A percentile compares a stretch with the other conserved stretches of the same genome.
Conservation (phyloP, 768 basidiomycete species). For the Serendipita sp. region DNA sequence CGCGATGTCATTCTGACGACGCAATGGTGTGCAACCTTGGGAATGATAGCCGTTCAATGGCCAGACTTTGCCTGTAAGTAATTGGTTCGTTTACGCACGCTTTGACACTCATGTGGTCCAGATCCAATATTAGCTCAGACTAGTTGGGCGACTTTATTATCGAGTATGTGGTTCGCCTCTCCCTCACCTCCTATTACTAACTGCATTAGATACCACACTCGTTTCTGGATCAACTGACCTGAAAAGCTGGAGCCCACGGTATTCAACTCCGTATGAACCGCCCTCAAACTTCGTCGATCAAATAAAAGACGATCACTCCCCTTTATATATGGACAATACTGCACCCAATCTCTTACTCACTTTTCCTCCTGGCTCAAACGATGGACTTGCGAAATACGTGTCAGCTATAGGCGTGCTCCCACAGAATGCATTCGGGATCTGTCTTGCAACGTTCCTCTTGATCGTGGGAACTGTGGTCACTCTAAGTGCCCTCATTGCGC, state of each 20-base stretch:
- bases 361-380: constrained; percentile 39
- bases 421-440: constrained; percentile 66
- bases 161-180: constrained; percentile 32
- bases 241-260: constrained; percentile 55
- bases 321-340: constrained; percentile 56
- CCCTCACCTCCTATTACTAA: constrained; percentile 10
- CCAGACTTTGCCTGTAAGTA: constrained; percentile 78
- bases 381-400: constrained; percentile 71
- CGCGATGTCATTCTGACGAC: constrained; percentile 87
- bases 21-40: constrained; percentile 77
- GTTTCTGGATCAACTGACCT: constrained; percentile 25
- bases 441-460: constrained; percentile 63
- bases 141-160: constrained; percentile 72
- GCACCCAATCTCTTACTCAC: constrained; percentile 61
- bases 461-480: constrained; percentile 47
- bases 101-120: constrained; percentile 18
- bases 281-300: constrained; percentile 60
- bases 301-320: constrained; percentile 49
- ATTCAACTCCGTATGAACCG: constrained; percentile 40
- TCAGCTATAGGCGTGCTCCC: constrained; percentile 69
- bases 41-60: constrained; percentile 94
- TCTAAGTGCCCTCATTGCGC: constrained; percentile 57
- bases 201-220: constrained; percentile 52
- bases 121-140: constrained; percentile 83
- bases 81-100: background rate